Evolutionary conservation across 83 land plant genomes (phyloP).

Genomic region (Thuja plicata): DNA sequence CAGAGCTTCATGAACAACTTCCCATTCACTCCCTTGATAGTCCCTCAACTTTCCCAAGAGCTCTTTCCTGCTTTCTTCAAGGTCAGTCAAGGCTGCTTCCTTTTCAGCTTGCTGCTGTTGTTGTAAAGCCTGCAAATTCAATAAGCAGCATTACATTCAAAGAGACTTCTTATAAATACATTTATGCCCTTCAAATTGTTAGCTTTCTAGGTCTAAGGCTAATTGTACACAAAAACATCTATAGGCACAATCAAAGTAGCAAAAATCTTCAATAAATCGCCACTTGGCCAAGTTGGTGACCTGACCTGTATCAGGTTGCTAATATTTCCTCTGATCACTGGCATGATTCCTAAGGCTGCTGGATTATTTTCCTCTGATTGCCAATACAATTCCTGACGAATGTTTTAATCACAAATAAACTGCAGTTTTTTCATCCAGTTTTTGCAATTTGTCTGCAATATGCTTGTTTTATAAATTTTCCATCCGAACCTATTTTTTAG

Average conservation of each 20-base stretch:
- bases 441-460: too few relatives aligned
- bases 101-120: slow-evolving; percentile 18
- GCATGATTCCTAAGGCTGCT: too few relatives aligned
- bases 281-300: too few relatives aligned
- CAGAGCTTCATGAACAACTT: slow-evolving; percentile 17
- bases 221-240: not conserved
- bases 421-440: too few relatives aligned
- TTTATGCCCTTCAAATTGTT: not conserved
- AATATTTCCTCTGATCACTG: too few relatives aligned
- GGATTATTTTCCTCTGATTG: too few relatives aligned
- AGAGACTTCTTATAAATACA: not conserved
- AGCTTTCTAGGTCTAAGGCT: not conserved
- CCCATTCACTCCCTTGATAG: slow-evolving; percentile 13
- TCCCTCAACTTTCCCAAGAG: slow-evolving; percentile 16
- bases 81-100: slow-evolving; percentile 13
- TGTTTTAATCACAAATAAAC: too few relatives aligned
- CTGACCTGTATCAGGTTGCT: too few relatives aligned
- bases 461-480: too few relatives aligned
- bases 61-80: slow-evolving; percentile 19
- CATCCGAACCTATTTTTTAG: too few relatives aligned
- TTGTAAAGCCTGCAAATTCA: slow-evolving; percentile 12
- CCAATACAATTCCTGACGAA: too few relatives aligned
- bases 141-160: not conserved
- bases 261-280: too few relatives aligned
- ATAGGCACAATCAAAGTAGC: not conserved